Evolutionary conservation across 176 grass and related monocot species (phyloP), one percentile per base, ranked within the genome.

Genomic region (Eleusine indica): DNA sequence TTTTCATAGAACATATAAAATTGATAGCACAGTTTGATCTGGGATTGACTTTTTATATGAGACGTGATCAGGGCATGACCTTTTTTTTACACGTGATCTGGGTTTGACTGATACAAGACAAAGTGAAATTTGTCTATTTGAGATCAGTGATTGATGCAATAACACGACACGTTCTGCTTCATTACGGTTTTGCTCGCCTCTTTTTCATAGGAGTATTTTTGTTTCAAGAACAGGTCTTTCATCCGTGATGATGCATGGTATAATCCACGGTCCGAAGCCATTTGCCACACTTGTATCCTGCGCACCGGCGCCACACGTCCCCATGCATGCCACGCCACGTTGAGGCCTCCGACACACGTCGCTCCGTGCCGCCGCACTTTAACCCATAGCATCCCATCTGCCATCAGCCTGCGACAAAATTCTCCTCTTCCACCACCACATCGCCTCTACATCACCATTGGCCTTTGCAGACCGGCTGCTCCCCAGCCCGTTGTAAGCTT

Each of bases 381-480:
- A 57, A 25, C 67, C 61, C 43, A 22, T 57, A 8, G 9, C 44
- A 57, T 2, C 18, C 39, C 30, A 21, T 41, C 42, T 18, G 35
- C 65, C 32, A 83, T 57, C 57, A 48, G 73, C 37, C 17, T 5
- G 22, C 58, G 51, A 18, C 39, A 13, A 30, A 51, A 56, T 5
- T 11, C 51, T 17, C 21, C 35, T 16, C 18, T 73, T 58, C 6
- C 11, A 35, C 42, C 7, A 46, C 44, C 44, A 64, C 19, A 9
- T 14, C 12, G 38, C 16, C 47, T 40, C 1, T 0, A 0, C 53
- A 1, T 47, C 9, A 47, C 44, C 44, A 53, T 3, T 56, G 19
- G 60, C 39, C 70, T 88, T 86, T 75, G 58, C 77, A 68, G 83
- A 82, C 44, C 56, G 61, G 25, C 77, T 56, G 6, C 70, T 61